Base-by-base conservation (phyloP, 129 eudicot species). In the Flaveria sonorensis region DNA sequence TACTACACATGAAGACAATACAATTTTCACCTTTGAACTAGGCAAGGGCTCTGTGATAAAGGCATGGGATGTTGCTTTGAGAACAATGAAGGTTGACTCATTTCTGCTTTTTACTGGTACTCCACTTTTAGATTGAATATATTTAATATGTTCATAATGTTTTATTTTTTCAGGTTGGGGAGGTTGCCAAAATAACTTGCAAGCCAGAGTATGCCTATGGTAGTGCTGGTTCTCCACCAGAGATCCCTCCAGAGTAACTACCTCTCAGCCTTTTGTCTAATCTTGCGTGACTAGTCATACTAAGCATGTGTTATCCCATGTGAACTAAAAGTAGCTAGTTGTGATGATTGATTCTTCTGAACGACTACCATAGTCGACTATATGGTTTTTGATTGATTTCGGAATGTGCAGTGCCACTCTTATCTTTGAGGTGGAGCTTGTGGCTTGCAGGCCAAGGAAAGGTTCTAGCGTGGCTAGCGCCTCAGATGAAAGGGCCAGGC, bases 21-120 rank as follows among this genome's bases (percentile, higher is more conserved):
- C 96, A 42, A 72, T 95, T 13, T 95, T 95, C 84, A 74, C 83
- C 71, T 95, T 95, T 72, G 99, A 95, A 75, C 18, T 95, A 43
- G 97, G 99, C 55, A 84, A 77, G 30, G 97, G 97, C 62, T 76
- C 86, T 69, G 97, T 95, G 39, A 95, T 95, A 70, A 95, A 85
- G 86, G 97, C 97, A 53, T 95, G 99, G 99, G 99, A 95, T 77
- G 81, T 95, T 88, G 99, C 97, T 61, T 59, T 95, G 13, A 95
- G 68, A 88, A 92, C 97, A 56, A 95, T 95, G 99, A 95, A 92
- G 97, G 97, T 91, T 42, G 66, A 65, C 78, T 10, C 24, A 42
- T 78, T 39, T 9, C 9, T 71, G 66, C 12, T 40, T 10, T 14
- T 72, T 10, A 28, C 59, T 69, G 42, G 20, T 7, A 18, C 1